phyloP scores from a whole-genome alignment of 116 monocot genomes.

The Papilionanthe hybrid region DNA sequence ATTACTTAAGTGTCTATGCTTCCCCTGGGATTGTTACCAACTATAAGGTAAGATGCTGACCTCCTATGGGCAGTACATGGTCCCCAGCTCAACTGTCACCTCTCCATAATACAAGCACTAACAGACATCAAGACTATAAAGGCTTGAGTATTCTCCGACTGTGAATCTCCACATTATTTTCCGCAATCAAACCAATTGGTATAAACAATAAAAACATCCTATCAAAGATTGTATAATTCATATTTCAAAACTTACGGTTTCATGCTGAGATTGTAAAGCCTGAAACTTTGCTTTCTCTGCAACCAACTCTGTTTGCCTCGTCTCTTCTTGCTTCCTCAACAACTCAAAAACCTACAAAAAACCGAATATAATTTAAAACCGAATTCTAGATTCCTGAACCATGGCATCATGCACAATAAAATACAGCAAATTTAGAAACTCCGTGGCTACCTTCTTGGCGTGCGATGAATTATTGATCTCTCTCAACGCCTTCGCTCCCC shows the following conservation, averaged over 20 bases:
- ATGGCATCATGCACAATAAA: no score
- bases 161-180: neutral
- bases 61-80: neutral
- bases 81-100: neutral
- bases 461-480: conserved; percentile 62
- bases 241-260: conserved; percentile 45
- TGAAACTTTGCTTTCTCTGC: conserved; percentile 62
- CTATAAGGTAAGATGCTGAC: neutral
- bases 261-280: conserved; percentile 63
- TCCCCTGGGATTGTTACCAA: neutral
- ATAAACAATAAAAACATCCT: neutral
- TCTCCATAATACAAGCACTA: neutral
- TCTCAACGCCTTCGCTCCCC: conserved; percentile 59
- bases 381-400: neutral
- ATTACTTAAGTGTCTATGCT: neutral
- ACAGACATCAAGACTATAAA: neutral
- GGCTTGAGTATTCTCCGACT: neutral
- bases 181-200: neutral
- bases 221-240: neutral
- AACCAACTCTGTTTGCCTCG: conserved; percentile 39
- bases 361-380: neutral
- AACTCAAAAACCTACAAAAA: conserved; percentile 67
- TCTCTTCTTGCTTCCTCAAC: conserved; percentile 78
- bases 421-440: neutral
- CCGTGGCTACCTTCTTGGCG: conserved; percentile 51